A percentile compares a stretch with the other conserved stretches of the same genome.
phyloP scores from a whole-genome alignment of 768 basidiomycete species.

The Asterophora parasitica region DNA sequence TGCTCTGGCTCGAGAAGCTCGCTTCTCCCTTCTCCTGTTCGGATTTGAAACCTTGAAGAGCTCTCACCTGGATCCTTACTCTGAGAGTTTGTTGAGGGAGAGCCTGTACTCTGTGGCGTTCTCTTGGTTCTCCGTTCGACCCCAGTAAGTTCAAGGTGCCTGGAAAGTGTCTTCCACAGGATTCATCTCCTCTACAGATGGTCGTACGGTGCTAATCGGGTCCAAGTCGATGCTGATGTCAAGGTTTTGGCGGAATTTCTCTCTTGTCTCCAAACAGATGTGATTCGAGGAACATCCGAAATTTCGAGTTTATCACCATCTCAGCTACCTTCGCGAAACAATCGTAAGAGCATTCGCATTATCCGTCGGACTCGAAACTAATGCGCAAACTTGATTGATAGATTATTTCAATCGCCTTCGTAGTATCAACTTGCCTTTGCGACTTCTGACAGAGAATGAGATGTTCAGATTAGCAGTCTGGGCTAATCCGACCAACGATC shows the following conservation, averaged over 20 bases:
- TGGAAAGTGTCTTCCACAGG: not conserved
- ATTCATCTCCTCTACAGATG: constrained; percentile 53
- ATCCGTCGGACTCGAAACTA: not conserved
- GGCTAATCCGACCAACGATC: constrained; percentile 82
- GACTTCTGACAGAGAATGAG: constrained; percentile 87
- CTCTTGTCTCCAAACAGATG: constrained; percentile 70
- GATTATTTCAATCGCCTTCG: constrained; percentile 61
- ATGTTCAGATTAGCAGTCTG: constrained; percentile 83
- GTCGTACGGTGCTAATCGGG: constrained; percentile 92
- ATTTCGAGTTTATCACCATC: constrained; percentile 60
- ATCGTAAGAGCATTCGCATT: constrained; percentile 30
- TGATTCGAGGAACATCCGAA: constrained; percentile 49
- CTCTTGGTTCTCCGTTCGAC: constrained; percentile 90
- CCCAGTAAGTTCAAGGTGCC: constrained; percentile 58
- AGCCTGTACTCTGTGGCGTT: constrained; percentile 76
- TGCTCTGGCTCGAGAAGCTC: constrained; percentile 82
- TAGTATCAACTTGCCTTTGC: constrained; percentile 68
- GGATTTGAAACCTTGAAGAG: constrained; percentile 90
- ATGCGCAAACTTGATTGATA: constrained; percentile 15
- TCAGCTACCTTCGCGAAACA: constrained; percentile 37
- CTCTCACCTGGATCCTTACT: constrained; percentile 76
- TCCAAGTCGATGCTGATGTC: constrained; percentile 86
- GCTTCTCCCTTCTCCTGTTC: constrained; percentile 88
- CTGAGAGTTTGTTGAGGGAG: constrained; percentile 73
- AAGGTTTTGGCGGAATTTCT: constrained; percentile 84